A percentile compares a stretch with the other conserved stretches of the same genome.
Evolutionary conservation across 306 rosid genomes (phyloP).

Genomic region (Abrus precatorius): DNA sequence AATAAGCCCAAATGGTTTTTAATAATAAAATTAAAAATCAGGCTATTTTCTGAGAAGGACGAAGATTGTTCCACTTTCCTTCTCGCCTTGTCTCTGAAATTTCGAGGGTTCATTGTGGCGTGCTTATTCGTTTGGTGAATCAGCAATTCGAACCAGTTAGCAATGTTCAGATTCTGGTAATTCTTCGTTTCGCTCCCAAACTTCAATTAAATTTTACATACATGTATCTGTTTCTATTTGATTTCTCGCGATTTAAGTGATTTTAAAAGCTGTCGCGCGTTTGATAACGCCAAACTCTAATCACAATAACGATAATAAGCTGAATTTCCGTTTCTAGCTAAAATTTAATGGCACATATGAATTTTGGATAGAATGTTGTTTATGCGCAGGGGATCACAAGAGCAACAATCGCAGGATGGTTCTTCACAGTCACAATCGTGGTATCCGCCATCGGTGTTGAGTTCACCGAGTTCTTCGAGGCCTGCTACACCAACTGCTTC

Average conservation of each 20-base stretch:
- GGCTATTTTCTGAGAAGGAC: background rate
- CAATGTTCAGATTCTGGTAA: slow-evolving; percentile 93
- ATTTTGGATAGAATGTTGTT: background rate
- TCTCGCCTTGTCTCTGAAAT: slow-evolving; percentile 38
- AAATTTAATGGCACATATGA: background rate
- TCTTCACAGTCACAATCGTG: slow-evolving; percentile 69
- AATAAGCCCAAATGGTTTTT: background rate
- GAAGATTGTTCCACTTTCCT: background rate
- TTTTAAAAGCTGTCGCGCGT: background rate
- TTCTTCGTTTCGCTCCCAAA: background rate
- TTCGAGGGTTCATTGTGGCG: slow-evolving; percentile 44
- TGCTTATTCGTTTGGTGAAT: slow-evolving; percentile 8
- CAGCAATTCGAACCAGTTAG: slow-evolving; percentile 37
- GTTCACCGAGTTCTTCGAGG: slow-evolving; percentile 68
- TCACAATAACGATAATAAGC: background rate
- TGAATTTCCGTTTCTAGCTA: background rate
- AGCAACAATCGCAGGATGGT: slow-evolving; percentile 71
- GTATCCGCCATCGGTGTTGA: slow-evolving; percentile 81
- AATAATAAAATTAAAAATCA: background rate
- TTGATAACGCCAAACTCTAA: slow-evolving; percentile 1
- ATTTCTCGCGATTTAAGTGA: background rate
- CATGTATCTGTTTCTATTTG: background rate
- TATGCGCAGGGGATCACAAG: slow-evolving; percentile 82
- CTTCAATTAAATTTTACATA: background rate
- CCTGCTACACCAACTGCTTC: slow-evolving; percentile 70